A percentile compares a stretch with the other conserved stretches of the same genome.
Conservation (phyloP, 75 land plant genomes). For the Pinus albicaulis region DNA sequence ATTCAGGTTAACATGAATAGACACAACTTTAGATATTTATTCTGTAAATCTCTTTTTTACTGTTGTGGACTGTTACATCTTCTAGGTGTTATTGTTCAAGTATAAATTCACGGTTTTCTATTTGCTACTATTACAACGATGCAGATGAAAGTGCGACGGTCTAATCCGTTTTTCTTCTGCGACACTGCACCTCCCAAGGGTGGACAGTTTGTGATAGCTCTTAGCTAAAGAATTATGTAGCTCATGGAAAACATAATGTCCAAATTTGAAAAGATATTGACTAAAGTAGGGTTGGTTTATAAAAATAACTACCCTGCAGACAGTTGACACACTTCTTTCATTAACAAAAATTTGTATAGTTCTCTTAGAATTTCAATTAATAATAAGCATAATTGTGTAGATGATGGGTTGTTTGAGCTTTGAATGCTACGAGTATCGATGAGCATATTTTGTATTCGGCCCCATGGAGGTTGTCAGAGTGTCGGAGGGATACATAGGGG, state of each 20-base stretch:
- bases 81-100: too few relatives aligned
- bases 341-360: conserved; percentile 28
- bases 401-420: too few relatives aligned
- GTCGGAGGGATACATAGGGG: too few relatives aligned
- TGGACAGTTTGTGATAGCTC: conserved; percentile 24
- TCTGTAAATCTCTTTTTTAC: too few relatives aligned
- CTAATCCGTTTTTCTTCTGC: conserved; percentile 38
- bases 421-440: too few relatives aligned
- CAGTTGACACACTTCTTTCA: conserved; percentile 17
- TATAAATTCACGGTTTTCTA: too few relatives aligned
- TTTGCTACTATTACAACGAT: not conserved
- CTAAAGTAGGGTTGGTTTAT: conserved; percentile 16
- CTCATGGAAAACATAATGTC: conserved; percentile 17
- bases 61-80: too few relatives aligned
- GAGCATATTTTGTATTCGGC: too few relatives aligned
- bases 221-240: conserved; percentile 14
- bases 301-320: conserved; percentile 11
- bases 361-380: conserved; percentile 4
- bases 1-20: too few relatives aligned
- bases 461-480: too few relatives aligned
- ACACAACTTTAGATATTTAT: too few relatives aligned
- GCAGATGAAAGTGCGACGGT: conserved; percentile 13
- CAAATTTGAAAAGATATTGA: conserved; percentile 16
- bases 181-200: conserved; percentile 26
- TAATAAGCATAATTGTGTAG: too few relatives aligned